Conservation (phyloP, 345 rosid genomes). For the Bretschneidera sinensis region DNA sequence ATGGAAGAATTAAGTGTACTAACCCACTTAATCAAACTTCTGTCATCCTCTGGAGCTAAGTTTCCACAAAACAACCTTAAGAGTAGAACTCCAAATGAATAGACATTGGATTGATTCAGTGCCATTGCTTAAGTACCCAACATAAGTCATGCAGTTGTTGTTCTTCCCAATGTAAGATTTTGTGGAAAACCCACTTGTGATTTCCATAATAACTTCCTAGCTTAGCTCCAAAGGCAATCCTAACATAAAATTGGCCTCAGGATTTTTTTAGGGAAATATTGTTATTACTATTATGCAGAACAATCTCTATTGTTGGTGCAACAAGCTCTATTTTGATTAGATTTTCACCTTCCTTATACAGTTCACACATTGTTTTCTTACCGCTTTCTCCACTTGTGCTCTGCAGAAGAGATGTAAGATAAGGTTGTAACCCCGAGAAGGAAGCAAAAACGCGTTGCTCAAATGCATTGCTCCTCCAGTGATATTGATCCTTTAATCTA, state of each 20-base stretch:
- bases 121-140: constrained; percentile 19
- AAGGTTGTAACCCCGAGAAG: neutral
- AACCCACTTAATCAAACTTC: constrained; percentile 34
- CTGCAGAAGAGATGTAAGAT: neutral
- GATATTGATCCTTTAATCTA: constrained; percentile 17
- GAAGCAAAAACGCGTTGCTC: neutral
- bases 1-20: constrained; percentile 6
- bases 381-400: constrained; percentile 1
- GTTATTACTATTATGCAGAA: neutral
- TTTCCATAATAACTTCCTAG: constrained; percentile 28
- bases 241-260: neutral
- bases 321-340: neutral
- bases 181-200: constrained; percentile 23
- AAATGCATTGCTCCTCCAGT: neutral
- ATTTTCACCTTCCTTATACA: neutral
- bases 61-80: constrained; percentile 33
- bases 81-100: constrained; percentile 35
- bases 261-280: neutral
- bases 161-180: constrained; percentile 1
- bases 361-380: neutral
- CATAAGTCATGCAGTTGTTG: constrained; percentile 11
- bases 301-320: neutral
- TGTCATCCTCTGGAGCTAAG: constrained; percentile 29
- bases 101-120: constrained; percentile 26
- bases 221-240: constrained; percentile 27